Evolutionary conservation across 306 rosid genomes (phyloP), one percentile per base, ranked within the genome.

Genomic region (Cicer arietinum): DNA sequence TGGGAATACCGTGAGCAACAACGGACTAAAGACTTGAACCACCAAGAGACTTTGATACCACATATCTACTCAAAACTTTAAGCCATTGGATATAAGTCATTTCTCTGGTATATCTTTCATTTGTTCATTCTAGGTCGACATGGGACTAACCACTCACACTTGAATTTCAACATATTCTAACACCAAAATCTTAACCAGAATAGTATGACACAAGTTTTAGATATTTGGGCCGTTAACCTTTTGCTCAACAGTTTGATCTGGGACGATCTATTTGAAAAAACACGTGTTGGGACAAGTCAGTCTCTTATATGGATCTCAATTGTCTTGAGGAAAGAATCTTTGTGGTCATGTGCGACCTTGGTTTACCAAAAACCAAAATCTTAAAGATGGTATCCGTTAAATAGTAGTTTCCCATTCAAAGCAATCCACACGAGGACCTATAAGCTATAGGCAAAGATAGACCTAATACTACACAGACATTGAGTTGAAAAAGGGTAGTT

Each of bases 381-480:
- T 60, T 41, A 59, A 52, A 40, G 20, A 68, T 30, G 7, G 60
- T 50, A 35, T 14, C 58, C 63, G 20, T 76, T 5, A 35, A 53
- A 62, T 14, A 46, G 30, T 5, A 79, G 18, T 20, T 71, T 70
- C 64, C 79, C 62, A 71, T 43, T 71, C 65, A 18, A 35, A 51
- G 18, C 68, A 83, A 66, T 17, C 10, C 61, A 43, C 12, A 54
- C 43, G 17, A 45, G 54, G 40, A 48, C 40, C 9, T 61, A 39
- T 10, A 45, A 75, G 51, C 64, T 48, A 42, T 7, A 71, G 10
- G 22, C 35, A 53, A 52, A 30, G 7, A 59, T 25, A 77, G 48
- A 51, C 14, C 57, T 5, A 16, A 45, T 16, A 65, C 64, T 63
- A 46, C 30, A 65, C 42, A 41, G 16, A 48, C 11, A 62, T 47